These are phyloP conservation scores for Dipteronia sinensis DNA, from an alignment of 345 rosid genomes.

Conservation along the genomic window DNA sequence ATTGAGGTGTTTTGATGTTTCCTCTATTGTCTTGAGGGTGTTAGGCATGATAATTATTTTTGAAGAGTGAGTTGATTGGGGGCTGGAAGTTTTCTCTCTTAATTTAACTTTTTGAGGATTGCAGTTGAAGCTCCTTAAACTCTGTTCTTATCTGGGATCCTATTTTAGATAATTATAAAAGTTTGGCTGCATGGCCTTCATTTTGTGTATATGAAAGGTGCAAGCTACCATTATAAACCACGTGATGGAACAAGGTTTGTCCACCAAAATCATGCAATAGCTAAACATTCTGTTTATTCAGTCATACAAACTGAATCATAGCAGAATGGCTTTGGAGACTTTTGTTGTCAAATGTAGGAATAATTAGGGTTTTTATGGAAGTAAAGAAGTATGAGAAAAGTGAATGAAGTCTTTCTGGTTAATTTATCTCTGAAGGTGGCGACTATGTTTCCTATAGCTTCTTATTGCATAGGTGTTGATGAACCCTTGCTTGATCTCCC, in stretches of 20 bases:
- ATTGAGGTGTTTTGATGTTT: background rate
- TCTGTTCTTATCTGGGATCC: background rate
- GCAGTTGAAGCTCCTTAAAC: background rate
- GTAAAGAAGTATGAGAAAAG: background rate
- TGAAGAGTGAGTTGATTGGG: background rate
- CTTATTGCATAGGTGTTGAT: background rate
- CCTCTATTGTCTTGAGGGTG: background rate
- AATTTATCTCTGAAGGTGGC: background rate
- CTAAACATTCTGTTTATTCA: background rate
- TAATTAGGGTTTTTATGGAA: background rate
- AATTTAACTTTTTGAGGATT: background rate
- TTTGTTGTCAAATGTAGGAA: background rate
- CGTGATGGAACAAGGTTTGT: background rate
- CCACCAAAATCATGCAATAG: background rate
- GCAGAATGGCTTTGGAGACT: conserved; percentile 1
- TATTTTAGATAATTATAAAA: background rate
- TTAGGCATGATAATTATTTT: background rate
- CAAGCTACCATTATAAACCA: background rate
- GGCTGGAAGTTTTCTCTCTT: background rate
- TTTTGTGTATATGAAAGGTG: background rate
- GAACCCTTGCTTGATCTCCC: background rate
- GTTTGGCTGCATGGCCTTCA: background rate
- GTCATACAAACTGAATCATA: background rate
- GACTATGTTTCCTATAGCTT: background rate
- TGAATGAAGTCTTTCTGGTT: background rate